Evolutionary conservation across 108 stramenopile genomes (phyloP).

Genomic region (Chaetoceros muelleri): DNA sequence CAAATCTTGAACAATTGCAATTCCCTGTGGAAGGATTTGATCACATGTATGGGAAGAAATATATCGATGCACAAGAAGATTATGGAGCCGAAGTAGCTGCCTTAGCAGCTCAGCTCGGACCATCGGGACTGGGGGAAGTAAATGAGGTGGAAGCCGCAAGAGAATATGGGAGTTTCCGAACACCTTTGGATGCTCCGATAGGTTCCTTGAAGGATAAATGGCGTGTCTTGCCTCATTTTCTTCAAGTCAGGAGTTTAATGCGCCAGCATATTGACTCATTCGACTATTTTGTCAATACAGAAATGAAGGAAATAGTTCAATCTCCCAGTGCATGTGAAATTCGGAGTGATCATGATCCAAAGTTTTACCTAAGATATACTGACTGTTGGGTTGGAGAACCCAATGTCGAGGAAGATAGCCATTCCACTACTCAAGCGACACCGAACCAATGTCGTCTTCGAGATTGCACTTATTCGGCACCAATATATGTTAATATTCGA

Average conservation of each 20-base stretch:
- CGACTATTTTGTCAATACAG: constrained; percentile 93
- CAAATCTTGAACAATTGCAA: constrained; percentile 21
- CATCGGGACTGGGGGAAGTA: constrained; percentile 11
- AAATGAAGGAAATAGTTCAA: constrained; percentile 87
- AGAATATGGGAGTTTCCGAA: constrained; percentile 67
- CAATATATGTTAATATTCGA: constrained; percentile 94
- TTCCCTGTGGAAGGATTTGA: constrained; percentile 62
- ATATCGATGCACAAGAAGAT: constrained; percentile 29
- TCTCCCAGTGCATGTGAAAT: constrained; percentile 79
- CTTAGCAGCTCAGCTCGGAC: constrained; percentile 9
- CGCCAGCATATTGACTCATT: constrained; percentile 98
- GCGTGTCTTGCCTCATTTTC: constrained; percentile 92
- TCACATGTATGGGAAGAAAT: constrained; percentile 52
- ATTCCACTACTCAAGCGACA: constrained; percentile 62
- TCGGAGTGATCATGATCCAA: constrained; percentile 89
- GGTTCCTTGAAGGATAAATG: constrained; percentile 86
- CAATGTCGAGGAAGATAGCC: constrained; percentile 85
- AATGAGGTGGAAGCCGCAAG: constrained; percentile 8
- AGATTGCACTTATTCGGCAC: constrained; percentile 97
- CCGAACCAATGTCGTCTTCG: constrained; percentile 96
- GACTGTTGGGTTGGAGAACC: constrained; percentile 95
- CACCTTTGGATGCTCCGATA: constrained; percentile 80
- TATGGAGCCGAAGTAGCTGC: constrained; percentile 24
- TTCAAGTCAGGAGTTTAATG: constrained; percentile 87
- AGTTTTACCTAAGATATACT: constrained; percentile 91